Base-by-base conservation (phyloP, 2,329 filamentous ascomycete genomes). In the Xylaria hypoxylon region DNA sequence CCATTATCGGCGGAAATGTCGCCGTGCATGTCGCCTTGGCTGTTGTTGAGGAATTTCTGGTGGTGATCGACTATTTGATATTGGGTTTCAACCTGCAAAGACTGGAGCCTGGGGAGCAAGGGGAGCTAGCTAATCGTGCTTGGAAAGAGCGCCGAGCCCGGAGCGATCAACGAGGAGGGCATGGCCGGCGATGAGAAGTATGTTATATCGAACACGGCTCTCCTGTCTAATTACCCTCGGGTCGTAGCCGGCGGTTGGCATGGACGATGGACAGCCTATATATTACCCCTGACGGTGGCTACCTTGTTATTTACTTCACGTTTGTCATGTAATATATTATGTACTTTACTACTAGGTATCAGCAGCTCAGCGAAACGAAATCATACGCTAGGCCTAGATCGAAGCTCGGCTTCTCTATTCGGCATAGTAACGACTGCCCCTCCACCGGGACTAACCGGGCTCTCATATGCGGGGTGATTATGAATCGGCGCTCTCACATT, bases 51-150 rank as follows among this genome's bases (percentile, higher is more conserved):
- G 51, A 55, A 24, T 55, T 55, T n/a, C 51, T 55, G 35, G 51
- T 55, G 13, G 33, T 55, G 5, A 42, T 42, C 51, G 51, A 55
- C 51, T 55, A 55, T 55, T 28, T 55, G 33, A 42, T 55, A 42
- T 55, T 55, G n/a, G 51, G 51, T 7, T 55, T 55, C 22, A 55
- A 35, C 35, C 28, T 55, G 51, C 51, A 22, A 26, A 55, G 15
- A 55, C 51, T 55, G 1, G 35, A 55, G 35, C 35, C 51, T 42
- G 51, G 42, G 22, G 11, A 55, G 51, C 51, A 40, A 42, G 51
- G 51, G 35, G 13, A 10, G 22, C 35, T 55, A 13, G 35, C 51
- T 26, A 40, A 55, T 15, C 51, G 51, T 55, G 19, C 51, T 13
- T 55, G 51, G 51, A 55, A 55, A n/a, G 51, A 28, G 51, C 35